These are phyloP conservation scores for Aspergillus latus DNA, from an alignment of 2,329 filamentous ascomycete species.

Conservation along the genomic window DNA sequence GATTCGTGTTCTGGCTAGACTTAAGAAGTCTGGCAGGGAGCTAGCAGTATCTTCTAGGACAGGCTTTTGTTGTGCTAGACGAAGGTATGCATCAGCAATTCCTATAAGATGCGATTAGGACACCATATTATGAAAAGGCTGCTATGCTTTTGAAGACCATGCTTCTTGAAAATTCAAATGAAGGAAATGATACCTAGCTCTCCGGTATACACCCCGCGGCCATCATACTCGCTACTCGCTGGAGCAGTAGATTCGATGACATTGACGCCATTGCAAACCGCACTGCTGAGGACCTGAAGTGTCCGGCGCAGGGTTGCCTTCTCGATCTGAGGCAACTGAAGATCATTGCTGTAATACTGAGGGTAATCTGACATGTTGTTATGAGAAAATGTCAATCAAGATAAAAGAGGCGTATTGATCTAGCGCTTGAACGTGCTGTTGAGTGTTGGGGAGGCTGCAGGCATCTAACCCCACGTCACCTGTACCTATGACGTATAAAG, in stretches of 20 bases:
- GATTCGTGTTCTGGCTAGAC: slow-evolving; percentile 32
- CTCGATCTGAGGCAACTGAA: background rate
- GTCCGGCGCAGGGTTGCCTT: background rate
- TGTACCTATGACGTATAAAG: background rate
- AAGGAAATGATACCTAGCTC: background rate
- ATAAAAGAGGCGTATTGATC: no score
- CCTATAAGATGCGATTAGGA: slow-evolving; percentile 23
- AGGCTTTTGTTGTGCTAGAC: slow-evolving; percentile 37
- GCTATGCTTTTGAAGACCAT: no score
- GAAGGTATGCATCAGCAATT: slow-evolving; percentile 38
- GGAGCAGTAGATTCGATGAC: background rate
- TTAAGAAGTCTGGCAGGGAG: slow-evolving; percentile 25
- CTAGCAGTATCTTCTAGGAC: slow-evolving; percentile 22
- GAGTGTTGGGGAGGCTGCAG: background rate
- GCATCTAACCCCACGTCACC: background rate
- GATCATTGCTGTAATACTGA: slow-evolving; percentile 4
- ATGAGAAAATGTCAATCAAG: no score
- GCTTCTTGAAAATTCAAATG: background rate
- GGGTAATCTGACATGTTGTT: background rate
- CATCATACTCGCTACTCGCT: slow-evolving; percentile 2
- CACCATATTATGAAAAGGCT: no score
- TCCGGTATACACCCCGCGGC: slow-evolving; percentile 3
- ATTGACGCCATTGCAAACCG: slow-evolving; percentile 3
- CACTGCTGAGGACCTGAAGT: background rate
- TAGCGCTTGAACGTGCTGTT: no score